These are phyloP conservation scores for Saccharomycopsis schoenii DNA, from an alignment of 805 yeast genomes.

Conservation along the genomic window DNA sequence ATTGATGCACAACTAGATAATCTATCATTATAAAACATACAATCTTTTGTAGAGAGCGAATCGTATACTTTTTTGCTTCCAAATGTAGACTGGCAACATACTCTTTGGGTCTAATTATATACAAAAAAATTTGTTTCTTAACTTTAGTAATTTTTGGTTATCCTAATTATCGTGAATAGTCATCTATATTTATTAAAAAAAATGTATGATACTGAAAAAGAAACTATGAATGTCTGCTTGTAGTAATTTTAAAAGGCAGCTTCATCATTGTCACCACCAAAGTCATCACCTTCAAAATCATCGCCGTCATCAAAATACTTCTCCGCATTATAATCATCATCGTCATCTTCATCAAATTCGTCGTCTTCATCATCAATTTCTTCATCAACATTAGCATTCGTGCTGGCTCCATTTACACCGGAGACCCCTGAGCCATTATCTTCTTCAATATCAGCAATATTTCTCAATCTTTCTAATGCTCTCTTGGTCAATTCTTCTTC, in stretches of 20 bases:
- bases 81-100: too few species aligned
- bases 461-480: constrained; percentile 28
- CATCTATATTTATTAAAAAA: neutral
- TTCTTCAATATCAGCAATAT: constrained; percentile 37
- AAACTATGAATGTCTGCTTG: neutral
- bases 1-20: neutral
- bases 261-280: constrained; percentile 51
- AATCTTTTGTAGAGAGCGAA: neutral
- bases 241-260: constrained; percentile 45
- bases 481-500: constrained; percentile 24
- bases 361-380: constrained; percentile 51
- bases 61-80: too few species aligned
- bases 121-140: neutral
- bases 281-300: constrained; percentile 42
- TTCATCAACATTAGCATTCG: constrained; percentile 30
- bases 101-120: neutral
- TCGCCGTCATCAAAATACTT: constrained; percentile 69
- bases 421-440: constrained; percentile 19
- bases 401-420: neutral
- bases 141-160: neutral
- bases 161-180: neutral
- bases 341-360: constrained; percentile 64
- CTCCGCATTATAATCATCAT: constrained; percentile 73
- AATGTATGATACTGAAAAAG: neutral
- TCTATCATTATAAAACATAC: neutral